Evolutionary conservation across 345 rosid genomes (phyloP).

Genomic region (Rubroshorea leprosula): DNA sequence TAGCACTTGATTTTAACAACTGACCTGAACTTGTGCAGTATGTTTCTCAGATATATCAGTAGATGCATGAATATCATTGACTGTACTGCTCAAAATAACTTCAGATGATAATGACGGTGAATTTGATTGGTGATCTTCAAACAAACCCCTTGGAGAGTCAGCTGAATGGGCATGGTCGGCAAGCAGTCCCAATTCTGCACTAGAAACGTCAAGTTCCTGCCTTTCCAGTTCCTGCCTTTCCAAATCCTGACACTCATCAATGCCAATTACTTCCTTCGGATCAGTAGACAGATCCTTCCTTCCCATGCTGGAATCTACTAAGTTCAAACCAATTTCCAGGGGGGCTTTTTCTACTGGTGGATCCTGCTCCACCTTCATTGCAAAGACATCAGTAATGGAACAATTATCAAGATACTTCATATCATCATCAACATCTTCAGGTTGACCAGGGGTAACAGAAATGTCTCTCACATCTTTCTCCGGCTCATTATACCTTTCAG

Average conservation of each 20-base stretch:
- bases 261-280: slow-evolving; percentile 19
- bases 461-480: slow-evolving; percentile 28
- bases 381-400: slow-evolving; percentile 32
- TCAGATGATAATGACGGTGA: slow-evolving; percentile 23
- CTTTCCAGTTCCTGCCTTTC: slow-evolving; percentile 19
- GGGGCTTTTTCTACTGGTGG: slow-evolving; percentile 28
- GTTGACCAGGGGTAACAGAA: slow-evolving; percentile 24
- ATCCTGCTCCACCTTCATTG: slow-evolving; percentile 33
- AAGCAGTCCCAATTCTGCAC: slow-evolving; percentile 23
- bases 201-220: slow-evolving; percentile 20
- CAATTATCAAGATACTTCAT: slow-evolving; percentile 30
- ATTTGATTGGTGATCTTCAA: slow-evolving; percentile 29
- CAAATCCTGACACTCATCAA: slow-evolving; percentile 10
- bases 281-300: slow-evolving; percentile 17
- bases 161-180: slow-evolving; percentile 18
- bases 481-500: slow-evolving; percentile 18
- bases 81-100: slow-evolving; percentile 21
- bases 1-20: neutral
- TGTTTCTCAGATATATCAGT: slow-evolving; percentile 29
- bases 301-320: slow-evolving; percentile 21
- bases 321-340: slow-evolving; percentile 16
- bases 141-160: slow-evolving; percentile 16
- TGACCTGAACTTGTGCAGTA: slow-evolving; percentile 48
- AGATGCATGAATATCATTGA: slow-evolving; percentile 22
- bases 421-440: slow-evolving; percentile 28